Base-by-base conservation (phyloP, 2,329 filamentous ascomycete species). In the Ceratocystiopsis brevicomis region DNA sequence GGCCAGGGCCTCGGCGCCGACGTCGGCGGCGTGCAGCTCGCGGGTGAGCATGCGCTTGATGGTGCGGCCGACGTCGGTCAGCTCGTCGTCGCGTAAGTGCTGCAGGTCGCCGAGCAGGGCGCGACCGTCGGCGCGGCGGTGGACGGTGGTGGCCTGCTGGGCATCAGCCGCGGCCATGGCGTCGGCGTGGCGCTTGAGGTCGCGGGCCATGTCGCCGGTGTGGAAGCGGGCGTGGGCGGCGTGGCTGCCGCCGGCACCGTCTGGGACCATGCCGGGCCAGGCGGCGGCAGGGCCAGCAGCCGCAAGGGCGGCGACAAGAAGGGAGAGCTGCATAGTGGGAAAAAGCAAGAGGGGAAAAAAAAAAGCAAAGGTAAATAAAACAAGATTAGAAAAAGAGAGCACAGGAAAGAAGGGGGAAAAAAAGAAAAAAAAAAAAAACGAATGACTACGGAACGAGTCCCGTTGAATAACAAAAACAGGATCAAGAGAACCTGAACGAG, bases 101-200 rank as follows among this genome's bases (percentile, higher is more conserved):
- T 48, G 42, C 8, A 66, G 59, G 44, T 66, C 62, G 17, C 64
- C 64, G 14, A 66, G 51, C 19, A 50, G 38, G 13, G 25, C 38
- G 34, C 11, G 18, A 36, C 35, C 34, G 38, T 14, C 17, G 12
- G 21, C n/a, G 37, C 37, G 33, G n/a, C 35, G 19, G 14, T 33
- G 14, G 13, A 21, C 35, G 14, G 8, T n/a, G 1, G n/a, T 6
- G 19, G 19, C 19, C 19, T 21, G 19, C 21, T 33, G 14, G 13
- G 33, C 2, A 3, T 34, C 40, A 12, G 33, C 42, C 10, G 40
- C 37, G 12, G 42, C 42, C 13, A 30, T 30, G 25, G 25, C 25
- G 25, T 30, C 25, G 25, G 25, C 25, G 25, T 30, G 25, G 25
- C 44, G 45, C 32, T 32, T 19, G 8, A 49, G 16, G 4, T 47